Evolutionary conservation across 2,329 filamentous ascomycete genomes (phyloP), one percentile per base, ranked within the genome.

Genomic region (Cordyceps militaris): DNA sequence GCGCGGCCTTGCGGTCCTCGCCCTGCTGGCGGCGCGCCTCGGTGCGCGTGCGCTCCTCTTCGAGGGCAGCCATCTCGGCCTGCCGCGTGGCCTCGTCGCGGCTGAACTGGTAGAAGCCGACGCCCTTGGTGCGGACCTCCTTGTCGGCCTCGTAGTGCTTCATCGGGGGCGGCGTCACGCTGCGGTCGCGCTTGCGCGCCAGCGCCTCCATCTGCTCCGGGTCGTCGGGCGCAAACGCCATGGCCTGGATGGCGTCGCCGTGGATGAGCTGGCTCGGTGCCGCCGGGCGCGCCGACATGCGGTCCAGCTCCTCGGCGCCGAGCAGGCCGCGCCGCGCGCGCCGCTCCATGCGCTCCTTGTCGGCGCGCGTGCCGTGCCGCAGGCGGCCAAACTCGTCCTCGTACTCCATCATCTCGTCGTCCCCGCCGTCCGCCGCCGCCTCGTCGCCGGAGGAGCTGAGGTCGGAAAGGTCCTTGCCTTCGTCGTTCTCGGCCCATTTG

Each of bases 311-410:
- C 55, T 84, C 77, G 2, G 78, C 76, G 21, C 80, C 78, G 3
- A 81, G 70, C 2, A 79, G 73, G 8, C 80, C 76, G 56, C 82
- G 81, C 49, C 66, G 66, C 23, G 65, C 66, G 40, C 79, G 75
- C 13, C 83, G 80, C 63, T 87, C 80, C 63, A 88, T 79, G 7
- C 80, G 80, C 42, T 83, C 80, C 16, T 82, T 85, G 61, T 94
- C 83, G 4, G 84, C 81, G 49, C 81, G 81, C 0, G 89, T 93
- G 19, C 87, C 89, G 44, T 76, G 83, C 3, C 92, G 79, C 14
- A 86, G 81, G n/a, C 94, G 86, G 2, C 94, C 94, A 68, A 95
- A 96, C 67, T 97, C 94, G 71, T 99, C 94, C 54, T 87, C 81
- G 69, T 90, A 95, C 63, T 97, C 92, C 5, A 97, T 76, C n/a